A percentile compares a stretch with the other conserved stretches of the same genome.
Evolutionary conservation across 2,329 filamentous ascomycete genomes (phyloP).

Genomic region (Chaetomiaceae sp.): DNA sequence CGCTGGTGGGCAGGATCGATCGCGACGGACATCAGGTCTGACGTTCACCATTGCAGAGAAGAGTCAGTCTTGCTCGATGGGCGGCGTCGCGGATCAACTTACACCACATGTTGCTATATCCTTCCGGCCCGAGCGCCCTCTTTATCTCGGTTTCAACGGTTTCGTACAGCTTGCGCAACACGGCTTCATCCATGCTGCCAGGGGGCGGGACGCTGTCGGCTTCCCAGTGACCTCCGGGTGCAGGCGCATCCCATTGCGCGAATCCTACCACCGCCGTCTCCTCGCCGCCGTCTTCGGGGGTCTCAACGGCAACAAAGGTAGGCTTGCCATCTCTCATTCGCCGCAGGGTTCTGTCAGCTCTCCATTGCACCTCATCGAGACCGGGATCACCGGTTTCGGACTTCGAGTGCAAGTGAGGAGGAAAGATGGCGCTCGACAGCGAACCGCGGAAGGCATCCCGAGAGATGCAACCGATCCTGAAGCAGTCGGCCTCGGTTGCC

Average conservation of each 20-base stretch:
- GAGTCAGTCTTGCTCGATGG: too few species aligned
- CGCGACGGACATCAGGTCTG: conserved; percentile 25
- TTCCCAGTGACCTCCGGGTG: too few species aligned
- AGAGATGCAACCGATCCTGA: conserved; percentile 26
- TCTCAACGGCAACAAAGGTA: conserved; percentile 21
- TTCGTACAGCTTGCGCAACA: neutral
- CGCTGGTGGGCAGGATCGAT: conserved; percentile 28
- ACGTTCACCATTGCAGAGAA: too few species aligned
- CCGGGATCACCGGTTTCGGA: conserved; percentile 8
- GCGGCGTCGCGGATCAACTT: too few species aligned
- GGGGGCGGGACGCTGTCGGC: conserved; percentile 4
- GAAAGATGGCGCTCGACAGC: conserved; percentile 18
- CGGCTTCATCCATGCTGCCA: conserved; percentile 6
- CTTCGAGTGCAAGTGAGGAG: conserved; percentile 9
- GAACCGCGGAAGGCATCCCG: conserved; percentile 23
- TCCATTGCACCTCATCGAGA: conserved; percentile 20
- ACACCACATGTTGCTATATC: conserved; percentile 25
- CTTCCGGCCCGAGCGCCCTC: conserved; percentile 13
- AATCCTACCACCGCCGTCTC: conserved; percentile 16
- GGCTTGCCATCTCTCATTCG: conserved; percentile 20
- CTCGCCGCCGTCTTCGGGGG: neutral
- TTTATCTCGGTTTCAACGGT: conserved; percentile 5
- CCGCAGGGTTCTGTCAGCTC: conserved; percentile 6
- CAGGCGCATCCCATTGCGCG: conserved; percentile 23
- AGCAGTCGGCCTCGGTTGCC: conserved; percentile 26